phyloP scores from a whole-genome alignment of 2,329 filamentous ascomycete genomes.

The Phaeosphaeriaceae sp. region DNA sequence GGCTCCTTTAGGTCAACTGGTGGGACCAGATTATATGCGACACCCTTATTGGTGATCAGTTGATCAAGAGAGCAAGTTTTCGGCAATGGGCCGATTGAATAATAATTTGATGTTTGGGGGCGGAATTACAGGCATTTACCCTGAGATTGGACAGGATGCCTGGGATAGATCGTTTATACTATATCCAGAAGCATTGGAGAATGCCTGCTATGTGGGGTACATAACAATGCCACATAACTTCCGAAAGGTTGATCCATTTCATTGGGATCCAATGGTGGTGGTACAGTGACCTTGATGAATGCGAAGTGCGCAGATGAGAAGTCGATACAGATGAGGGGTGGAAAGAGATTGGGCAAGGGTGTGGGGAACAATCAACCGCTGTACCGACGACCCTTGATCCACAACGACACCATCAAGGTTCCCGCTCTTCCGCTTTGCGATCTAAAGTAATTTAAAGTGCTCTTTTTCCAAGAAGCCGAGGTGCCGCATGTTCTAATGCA shows the following conservation, averaged over 20 bases:
- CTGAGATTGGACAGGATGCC: background rate
- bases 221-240: slow-evolving; percentile 8
- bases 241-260: slow-evolving; percentile 10
- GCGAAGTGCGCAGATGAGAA: background rate
- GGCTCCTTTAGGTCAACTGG: slow-evolving; percentile 14
- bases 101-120: slow-evolving; percentile 1
- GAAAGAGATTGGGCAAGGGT: too few species aligned
- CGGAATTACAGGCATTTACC: background rate
- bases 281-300: background rate
- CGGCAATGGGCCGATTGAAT: background rate
- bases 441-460: too few species aligned
- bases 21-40: slow-evolving; percentile 8
- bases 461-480: too few species aligned
- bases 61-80: background rate
- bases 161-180: background rate
- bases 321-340: too few species aligned
- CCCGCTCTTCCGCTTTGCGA: too few species aligned
- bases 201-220: slow-evolving; percentile 1
- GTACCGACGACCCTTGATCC: too few species aligned
- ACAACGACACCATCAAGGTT: too few species aligned
- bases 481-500: too few species aligned
- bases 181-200: background rate
- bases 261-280: background rate
- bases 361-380: too few species aligned
- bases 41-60: slow-evolving; percentile 1